These are phyloP conservation scores for Pestalotiopsis sp. DNA, from an alignment of 2,329 filamentous ascomycete genomes.

Conservation along the genomic window DNA sequence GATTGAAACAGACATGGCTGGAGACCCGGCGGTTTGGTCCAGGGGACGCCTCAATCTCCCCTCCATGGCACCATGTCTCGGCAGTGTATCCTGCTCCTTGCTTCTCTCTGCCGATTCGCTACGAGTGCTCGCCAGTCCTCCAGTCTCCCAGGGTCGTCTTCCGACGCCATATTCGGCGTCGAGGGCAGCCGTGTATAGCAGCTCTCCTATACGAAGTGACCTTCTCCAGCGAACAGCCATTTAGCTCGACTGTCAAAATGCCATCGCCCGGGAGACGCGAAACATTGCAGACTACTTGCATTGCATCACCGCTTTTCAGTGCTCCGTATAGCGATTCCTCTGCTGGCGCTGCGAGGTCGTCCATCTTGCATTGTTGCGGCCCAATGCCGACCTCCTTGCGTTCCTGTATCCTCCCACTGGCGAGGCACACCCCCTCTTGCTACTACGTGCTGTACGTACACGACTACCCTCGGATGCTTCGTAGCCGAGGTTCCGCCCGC, in stretches of 20 bases:
- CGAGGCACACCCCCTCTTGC: background rate
- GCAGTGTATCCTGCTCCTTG: background rate
- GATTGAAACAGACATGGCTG: background rate
- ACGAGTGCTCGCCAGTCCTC: background rate
- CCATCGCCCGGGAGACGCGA: slow-evolving; percentile 7
- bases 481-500: background rate
- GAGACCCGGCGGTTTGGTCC: background rate
- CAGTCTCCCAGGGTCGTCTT: background rate
- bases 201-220: background rate
- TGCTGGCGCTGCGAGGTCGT: background rate
- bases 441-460: background rate
- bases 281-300: slow-evolving; percentile 8
- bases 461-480: background rate
- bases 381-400: background rate
- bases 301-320: background rate
- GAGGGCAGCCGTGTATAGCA: background rate
- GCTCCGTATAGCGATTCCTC: background rate
- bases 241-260: slow-evolving; percentile 2
- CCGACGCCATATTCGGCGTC: background rate
- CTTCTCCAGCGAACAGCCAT: background rate
- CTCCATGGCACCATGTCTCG: background rate
- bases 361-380: background rate
- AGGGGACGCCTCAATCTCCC: background rate
- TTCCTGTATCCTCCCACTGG: background rate
- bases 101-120: background rate